phyloP scores from a whole-genome alignment of 768 basidiomycete species.

The Kwoniella botswanensis region DNA sequence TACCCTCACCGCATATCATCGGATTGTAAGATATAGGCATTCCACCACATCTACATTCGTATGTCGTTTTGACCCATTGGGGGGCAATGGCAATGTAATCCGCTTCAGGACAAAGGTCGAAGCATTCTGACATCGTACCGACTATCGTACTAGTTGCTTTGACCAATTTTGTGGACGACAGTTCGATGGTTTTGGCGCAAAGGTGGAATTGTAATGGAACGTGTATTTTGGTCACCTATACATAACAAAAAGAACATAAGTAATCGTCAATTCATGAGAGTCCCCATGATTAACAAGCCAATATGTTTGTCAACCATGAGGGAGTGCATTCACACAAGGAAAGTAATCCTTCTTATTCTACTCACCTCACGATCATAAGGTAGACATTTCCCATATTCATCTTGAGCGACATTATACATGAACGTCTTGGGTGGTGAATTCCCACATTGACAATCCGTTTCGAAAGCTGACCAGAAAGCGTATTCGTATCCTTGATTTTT shows the following conservation, averaged over 20 bases:
- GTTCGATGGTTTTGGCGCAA: slow-evolving; percentile 3
- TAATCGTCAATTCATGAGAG: no score
- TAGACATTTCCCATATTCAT: slow-evolving; percentile 9
- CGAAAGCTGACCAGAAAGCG: neutral
- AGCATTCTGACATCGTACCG: neutral
- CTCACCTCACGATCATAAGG: slow-evolving; percentile 13
- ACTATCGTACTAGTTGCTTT: slow-evolving; percentile 5
- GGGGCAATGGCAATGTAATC: slow-evolving; percentile 5
- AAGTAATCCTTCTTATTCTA: neutral
- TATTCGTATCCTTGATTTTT: slow-evolving; percentile 9
- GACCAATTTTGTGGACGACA: neutral
- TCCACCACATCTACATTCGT: slow-evolving; percentile 14
- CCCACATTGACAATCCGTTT: slow-evolving; percentile 10
- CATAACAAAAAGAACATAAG: neutral
- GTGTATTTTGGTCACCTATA: slow-evolving; percentile 10
- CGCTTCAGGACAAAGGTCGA: slow-evolving; percentile 3
- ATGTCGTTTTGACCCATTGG: slow-evolving; percentile 5
- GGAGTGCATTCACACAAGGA: neutral
- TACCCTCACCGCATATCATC: slow-evolving; percentile 4
- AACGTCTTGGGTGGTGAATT: slow-evolving; percentile 13
- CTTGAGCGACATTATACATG: slow-evolving; percentile 11
- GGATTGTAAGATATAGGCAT: slow-evolving; percentile 10
- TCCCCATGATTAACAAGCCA: no score
- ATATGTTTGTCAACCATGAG: no score
- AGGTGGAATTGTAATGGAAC: slow-evolving; percentile 1